Percentiles rank a stretch among this genome's conserved stretches.
phyloP scores from a whole-genome alignment of 495 filamentous ascomycete genomes.

The Aspergillus heteromorphus region DNA sequence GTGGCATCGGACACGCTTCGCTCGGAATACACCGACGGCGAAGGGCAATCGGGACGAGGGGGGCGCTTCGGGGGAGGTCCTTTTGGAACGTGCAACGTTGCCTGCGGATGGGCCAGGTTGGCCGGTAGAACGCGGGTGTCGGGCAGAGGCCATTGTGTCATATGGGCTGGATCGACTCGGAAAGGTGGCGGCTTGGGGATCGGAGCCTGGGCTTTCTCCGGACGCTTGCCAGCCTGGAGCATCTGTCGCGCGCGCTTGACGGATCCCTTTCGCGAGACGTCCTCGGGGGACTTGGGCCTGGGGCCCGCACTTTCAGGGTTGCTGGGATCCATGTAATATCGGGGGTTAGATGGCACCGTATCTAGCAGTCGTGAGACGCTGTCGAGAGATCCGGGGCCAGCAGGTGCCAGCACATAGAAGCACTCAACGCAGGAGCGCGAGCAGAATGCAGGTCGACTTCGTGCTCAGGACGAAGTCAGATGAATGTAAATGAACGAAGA shows the following conservation, averaged over 20 bases:
- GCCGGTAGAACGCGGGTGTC: conserved; percentile 29
- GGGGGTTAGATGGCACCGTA: not conserved
- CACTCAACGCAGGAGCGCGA: not conserved
- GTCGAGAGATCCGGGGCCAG: not conserved
- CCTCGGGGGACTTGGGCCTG: conserved; percentile 1
- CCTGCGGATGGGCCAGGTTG: conserved; percentile 28
- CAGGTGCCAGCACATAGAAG: conserved; percentile 1
- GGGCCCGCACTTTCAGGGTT: conserved; percentile 8
- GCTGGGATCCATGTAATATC: conserved; percentile 17
- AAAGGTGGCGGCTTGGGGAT: conserved; percentile 1
- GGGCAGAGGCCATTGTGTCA: conserved; percentile 39
- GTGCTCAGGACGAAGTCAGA: no score
- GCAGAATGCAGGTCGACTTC: conserved; percentile 7
- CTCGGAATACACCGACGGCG: conserved; percentile 41
- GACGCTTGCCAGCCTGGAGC: conserved; percentile 45
- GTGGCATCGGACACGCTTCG: conserved; percentile 50
- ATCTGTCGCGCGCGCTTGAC: conserved; percentile 48
- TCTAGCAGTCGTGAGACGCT: conserved; percentile 2
- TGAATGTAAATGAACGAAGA: conserved; percentile 3
- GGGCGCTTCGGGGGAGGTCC: conserved; percentile 63
- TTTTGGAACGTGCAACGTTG: conserved; percentile 41
- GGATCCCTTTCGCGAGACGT: conserved; percentile 32
- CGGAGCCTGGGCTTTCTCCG: conserved; percentile 23
- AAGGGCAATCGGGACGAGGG: conserved; percentile 49
- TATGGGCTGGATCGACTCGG: conserved; percentile 22